Evolutionary conservation across 345 rosid species (phyloP).

Genomic region (Citrus trifoliata): DNA sequence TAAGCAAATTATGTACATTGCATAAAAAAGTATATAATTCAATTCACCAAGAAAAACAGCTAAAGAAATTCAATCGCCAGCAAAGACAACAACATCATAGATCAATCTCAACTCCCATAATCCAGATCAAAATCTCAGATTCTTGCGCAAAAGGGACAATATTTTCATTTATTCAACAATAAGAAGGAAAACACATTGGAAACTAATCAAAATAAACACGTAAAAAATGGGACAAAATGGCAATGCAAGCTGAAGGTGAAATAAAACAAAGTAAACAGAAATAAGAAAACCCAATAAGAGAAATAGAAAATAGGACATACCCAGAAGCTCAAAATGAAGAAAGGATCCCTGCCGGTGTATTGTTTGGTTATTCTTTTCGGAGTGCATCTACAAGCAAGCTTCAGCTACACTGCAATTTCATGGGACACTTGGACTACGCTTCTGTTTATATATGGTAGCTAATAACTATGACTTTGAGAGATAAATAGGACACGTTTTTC

Average conservation of each 20-base stretch:
- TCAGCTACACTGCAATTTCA: background rate
- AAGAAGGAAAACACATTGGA: background rate
- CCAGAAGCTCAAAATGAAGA: conserved; percentile 27
- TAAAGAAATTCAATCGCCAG: background rate
- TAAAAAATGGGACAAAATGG: background rate
- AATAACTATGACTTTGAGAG: background rate
- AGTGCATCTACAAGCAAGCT: background rate
- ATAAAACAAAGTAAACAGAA: conserved; percentile 5
- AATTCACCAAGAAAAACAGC: background rate
- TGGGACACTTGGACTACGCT: background rate
- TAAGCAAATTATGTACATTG: background rate
- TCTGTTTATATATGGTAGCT: background rate
- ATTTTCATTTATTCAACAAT: background rate
- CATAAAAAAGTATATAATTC: background rate
- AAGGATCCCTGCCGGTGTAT: conserved; percentile 10
- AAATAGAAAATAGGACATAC: conserved; percentile 29
- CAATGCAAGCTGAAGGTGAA: conserved; percentile 12
- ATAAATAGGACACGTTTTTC: background rate
- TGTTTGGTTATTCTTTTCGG: background rate
- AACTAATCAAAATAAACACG: background rate
- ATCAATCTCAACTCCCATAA: background rate
- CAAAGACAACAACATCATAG: background rate
- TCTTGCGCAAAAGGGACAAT: background rate
- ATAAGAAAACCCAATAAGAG: conserved; percentile 5
- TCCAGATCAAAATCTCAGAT: background rate